Conservation (phyloP, 495 filamentous ascomycete species). For the Peziza echinospora region DNA sequence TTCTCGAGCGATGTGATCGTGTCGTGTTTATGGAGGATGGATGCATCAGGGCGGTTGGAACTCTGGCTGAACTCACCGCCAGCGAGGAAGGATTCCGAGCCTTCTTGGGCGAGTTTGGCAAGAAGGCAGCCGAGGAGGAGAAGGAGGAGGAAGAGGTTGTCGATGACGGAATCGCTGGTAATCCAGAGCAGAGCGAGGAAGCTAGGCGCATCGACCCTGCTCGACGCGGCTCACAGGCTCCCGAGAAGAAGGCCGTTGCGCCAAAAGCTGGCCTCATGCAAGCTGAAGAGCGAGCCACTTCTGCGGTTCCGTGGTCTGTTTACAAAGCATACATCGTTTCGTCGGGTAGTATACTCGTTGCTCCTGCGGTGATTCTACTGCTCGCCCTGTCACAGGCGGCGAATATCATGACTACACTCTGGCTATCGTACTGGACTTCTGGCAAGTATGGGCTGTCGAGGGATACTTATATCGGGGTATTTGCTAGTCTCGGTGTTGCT, state of each 20-base stretch:
- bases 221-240: constrained; percentile 24
- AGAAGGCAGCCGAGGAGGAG: constrained; percentile 40
- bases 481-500: constrained; percentile 47
- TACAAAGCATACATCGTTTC: constrained; percentile 63
- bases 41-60: constrained; percentile 60
- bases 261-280: constrained; percentile 61
- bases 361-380: constrained; percentile 38
- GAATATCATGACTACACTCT: constrained; percentile 72
- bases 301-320: constrained; percentile 65
- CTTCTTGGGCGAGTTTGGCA: constrained; percentile 63
- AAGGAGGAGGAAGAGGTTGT: constrained; percentile 37
- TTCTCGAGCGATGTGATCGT: constrained; percentile 70
- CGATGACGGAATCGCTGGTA: constrained; percentile 17
- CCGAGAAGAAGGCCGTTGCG: constrained; percentile 30
- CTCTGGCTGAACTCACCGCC: constrained; percentile 66
- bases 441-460: constrained; percentile 41
- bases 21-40: constrained; percentile 84
- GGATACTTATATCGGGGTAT: constrained; percentile 67
- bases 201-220: constrained; percentile 6
- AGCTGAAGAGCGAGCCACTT: constrained; percentile 60
- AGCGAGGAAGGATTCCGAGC: constrained; percentile 50
- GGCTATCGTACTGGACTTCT: constrained; percentile 79
- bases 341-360: constrained; percentile 54
- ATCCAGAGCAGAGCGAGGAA: constrained; percentile 14
- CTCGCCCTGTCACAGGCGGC: constrained; percentile 52